Percentiles rank a stretch among this genome's conserved stretches.
Conservation (phyloP, 805 yeast species). For the Wickerhamiella australiensis region DNA sequence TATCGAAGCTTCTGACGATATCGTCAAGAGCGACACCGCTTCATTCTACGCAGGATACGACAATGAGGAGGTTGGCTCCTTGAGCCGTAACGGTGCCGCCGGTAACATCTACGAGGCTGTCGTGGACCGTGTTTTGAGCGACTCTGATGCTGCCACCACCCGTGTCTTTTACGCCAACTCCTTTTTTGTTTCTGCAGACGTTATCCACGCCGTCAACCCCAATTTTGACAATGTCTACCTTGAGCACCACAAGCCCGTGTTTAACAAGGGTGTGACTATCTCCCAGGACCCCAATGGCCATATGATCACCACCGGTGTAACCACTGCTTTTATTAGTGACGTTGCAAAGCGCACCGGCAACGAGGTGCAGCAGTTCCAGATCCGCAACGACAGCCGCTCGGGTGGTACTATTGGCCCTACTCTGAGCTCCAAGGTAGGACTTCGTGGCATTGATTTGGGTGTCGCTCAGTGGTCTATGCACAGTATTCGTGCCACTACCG, state of each 20-base stretch:
- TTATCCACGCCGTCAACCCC: constrained; percentile 71
- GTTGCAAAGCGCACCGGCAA: constrained; percentile 55
- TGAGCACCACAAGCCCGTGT: constrained; percentile 67
- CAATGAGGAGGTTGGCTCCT: constrained; percentile 76
- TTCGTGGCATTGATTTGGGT: constrained; percentile 60
- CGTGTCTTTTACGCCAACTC: constrained; percentile 55
- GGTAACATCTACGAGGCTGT: constrained; percentile 61
- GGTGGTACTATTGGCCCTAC: constrained; percentile 84
- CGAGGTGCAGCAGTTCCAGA: constrained; percentile 65
- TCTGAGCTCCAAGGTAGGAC: constrained; percentile 30
- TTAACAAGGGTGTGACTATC: constrained; percentile 62
- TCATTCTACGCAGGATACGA: constrained; percentile 58
- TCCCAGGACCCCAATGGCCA: constrained; percentile 69
- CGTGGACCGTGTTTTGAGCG: constrained; percentile 39
- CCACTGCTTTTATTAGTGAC: constrained; percentile 57
- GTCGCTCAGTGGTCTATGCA: constrained; percentile 81
- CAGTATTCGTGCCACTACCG: constrained; percentile 69
- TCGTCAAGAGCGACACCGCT: constrained; percentile 26
- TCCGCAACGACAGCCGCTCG: constrained; percentile 70
- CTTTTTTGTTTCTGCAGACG: constrained; percentile 72
- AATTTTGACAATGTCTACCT: constrained; percentile 47
- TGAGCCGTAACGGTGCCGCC: constrained; percentile 68
- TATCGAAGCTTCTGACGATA: constrained; percentile 34
- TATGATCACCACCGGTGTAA: constrained; percentile 71
- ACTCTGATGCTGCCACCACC: constrained; percentile 26